Evolutionary conservation across 139 green algal genomes (phyloP).

Genomic region (Picochlorum sp.): DNA sequence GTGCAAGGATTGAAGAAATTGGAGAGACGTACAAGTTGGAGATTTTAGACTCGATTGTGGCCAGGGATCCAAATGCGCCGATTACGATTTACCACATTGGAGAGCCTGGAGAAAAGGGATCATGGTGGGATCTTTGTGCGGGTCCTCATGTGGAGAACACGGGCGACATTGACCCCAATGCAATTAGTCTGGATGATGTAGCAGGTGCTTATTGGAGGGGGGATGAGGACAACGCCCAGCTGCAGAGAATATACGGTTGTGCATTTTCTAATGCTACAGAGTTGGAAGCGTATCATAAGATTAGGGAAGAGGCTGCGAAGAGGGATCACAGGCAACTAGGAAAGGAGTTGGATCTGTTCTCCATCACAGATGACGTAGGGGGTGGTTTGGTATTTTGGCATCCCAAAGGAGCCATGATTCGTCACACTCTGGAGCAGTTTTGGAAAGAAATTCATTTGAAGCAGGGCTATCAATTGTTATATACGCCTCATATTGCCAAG

Average conservation of each 20-base stretch:
- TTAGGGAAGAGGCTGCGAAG: constrained; percentile 53
- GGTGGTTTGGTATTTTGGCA: constrained; percentile 97
- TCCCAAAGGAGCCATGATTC: constrained; percentile 71
- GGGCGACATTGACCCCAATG: constrained; percentile 64
- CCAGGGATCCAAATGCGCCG: constrained; percentile 50
- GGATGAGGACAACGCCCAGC: constrained; percentile 76
- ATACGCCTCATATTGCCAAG: constrained; percentile 92
- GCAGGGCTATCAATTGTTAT: constrained; percentile 84
- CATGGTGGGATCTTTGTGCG: constrained; percentile 93
- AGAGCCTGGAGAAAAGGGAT: constrained; percentile 36
- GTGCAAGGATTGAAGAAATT: constrained; percentile 61
- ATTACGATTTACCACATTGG: constrained; percentile 99
- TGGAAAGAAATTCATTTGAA: constrained; percentile 90
- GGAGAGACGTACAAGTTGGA: constrained; percentile 95
- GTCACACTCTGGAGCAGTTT: constrained; percentile 84
- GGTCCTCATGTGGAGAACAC: constrained; percentile 88
- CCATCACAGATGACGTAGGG: constrained; percentile 64
- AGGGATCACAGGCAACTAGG: constrained; percentile 91
- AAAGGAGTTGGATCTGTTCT: constrained; percentile 88
- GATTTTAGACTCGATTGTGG: constrained; percentile 79
- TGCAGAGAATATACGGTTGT: constrained; percentile 93
- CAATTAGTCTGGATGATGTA: constrained; percentile 84
- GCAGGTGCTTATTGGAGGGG: constrained; percentile 87
- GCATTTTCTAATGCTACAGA: constrained; percentile 72
- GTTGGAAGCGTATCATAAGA: constrained; percentile 61